Evolutionary conservation across 345 rosid species (phyloP).

Genomic region (Moringa oleifera): DNA sequence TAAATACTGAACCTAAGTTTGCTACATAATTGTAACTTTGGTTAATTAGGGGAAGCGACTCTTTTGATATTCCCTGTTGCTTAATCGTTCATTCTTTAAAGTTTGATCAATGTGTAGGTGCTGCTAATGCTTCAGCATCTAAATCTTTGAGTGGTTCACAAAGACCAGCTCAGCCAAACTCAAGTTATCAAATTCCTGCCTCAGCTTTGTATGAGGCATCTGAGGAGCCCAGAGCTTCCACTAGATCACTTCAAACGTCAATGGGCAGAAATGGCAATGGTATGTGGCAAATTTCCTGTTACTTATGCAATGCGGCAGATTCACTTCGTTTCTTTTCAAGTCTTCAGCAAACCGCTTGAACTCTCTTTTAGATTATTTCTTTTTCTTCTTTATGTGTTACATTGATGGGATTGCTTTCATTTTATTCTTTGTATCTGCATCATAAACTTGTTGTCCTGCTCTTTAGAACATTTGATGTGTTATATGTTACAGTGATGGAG

Average conservation of each 20-base stretch:
- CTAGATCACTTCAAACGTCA: slow-evolving; percentile 29
- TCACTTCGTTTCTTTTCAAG: too few relatives aligned
- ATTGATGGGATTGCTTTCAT: neutral
- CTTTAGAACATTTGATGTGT: neutral
- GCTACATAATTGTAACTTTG: neutral
- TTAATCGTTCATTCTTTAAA: slow-evolving; percentile 3
- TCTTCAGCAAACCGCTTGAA: too few relatives aligned
- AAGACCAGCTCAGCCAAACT: slow-evolving; percentile 46
- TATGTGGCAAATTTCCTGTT: slow-evolving; percentile 12
- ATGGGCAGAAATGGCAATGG: slow-evolving; percentile 42
- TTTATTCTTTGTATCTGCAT: neutral
- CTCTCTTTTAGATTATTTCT: too few relatives aligned
- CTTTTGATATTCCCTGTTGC: neutral
- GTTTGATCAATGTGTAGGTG: too few relatives aligned
- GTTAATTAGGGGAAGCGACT: neutral
- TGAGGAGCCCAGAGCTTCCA: slow-evolving; percentile 43
- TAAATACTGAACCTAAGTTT: neutral
- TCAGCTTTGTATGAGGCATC: slow-evolving; percentile 73
- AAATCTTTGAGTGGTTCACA: slow-evolving; percentile 36
- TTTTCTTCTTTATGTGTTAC: neutral
- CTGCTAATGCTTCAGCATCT: slow-evolving; percentile 38
- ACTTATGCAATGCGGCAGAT: too few relatives aligned
- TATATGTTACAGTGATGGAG: neutral
- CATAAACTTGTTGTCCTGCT: neutral
- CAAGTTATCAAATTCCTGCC: slow-evolving; percentile 79